A percentile compares a stretch with the other conserved stretches of the same genome.
These are phyloP conservation scores for Strigomonas galati DNA, from an alignment of 208 protist genomes.

Conservation along the genomic window DNA sequence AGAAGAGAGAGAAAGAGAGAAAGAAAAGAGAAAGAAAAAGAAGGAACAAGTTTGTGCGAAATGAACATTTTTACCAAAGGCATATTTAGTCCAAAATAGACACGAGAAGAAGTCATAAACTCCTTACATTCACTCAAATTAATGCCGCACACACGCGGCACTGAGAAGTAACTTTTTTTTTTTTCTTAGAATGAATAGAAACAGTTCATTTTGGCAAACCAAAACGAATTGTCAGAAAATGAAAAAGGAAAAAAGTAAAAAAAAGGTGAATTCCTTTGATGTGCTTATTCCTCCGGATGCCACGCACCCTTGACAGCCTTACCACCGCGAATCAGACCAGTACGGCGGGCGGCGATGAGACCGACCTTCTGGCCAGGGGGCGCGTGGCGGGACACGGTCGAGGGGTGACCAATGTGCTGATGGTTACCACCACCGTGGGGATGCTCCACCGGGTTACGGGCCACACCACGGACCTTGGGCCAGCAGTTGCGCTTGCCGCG, in stretches of 20 bases:
- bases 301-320: slow-evolving; percentile 85
- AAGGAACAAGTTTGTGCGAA: background rate
- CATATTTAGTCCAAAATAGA: too few species aligned
- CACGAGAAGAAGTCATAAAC: too few species aligned
- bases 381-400: slow-evolving; percentile 88
- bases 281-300: slow-evolving; percentile 82
- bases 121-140: too few species aligned
- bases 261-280: slow-evolving; percentile 12
- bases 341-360: slow-evolving; percentile 99
- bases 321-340: slow-evolving; percentile 94
- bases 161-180: too few species aligned
- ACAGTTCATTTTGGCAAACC: background rate
- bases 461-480: slow-evolving; percentile 98
- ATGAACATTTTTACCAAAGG: background rate
- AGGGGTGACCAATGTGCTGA: slow-evolving; percentile 99
- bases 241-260: slow-evolving; percentile 23
- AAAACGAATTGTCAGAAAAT: slow-evolving; percentile 14
- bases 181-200: background rate
- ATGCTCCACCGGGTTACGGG: slow-evolving; percentile 99
- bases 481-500: slow-evolving; percentile 98
- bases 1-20: background rate
- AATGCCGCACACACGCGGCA: too few species aligned
- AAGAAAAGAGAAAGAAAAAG: background rate
- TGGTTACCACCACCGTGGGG: slow-evolving; percentile 99
- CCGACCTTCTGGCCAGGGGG: slow-evolving; percentile 98